Evolutionary conservation across 2,329 filamentous ascomycete genomes (phyloP).

Genomic region (Ascochyta pisi): DNA sequence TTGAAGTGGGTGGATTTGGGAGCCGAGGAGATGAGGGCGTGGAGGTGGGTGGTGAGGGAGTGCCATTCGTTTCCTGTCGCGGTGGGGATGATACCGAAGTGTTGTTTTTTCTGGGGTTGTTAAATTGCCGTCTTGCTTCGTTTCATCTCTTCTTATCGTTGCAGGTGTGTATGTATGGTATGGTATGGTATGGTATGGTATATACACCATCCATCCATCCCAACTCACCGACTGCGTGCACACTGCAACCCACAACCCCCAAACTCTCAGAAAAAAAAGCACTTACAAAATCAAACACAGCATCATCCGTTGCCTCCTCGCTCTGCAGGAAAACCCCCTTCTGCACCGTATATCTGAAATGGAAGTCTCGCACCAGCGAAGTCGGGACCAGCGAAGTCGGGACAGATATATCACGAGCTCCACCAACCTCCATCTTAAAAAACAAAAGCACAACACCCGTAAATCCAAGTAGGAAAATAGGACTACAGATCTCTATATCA

Average conservation of each 20-base stretch:
- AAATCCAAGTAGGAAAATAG: constrained; percentile 15
- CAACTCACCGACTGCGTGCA: not conserved
- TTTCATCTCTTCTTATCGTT: no score
- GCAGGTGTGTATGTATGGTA: no score
- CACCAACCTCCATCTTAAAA: no score
- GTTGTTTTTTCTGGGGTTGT: constrained; percentile 58
- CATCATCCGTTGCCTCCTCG: constrained; percentile 61
- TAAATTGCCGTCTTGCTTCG: no score
- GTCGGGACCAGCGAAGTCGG: constrained; percentile 1
- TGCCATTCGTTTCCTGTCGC: constrained; percentile 58
- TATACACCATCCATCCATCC: no score
- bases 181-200: no score
- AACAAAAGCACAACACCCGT: no score
- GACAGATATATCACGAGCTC: not conserved
- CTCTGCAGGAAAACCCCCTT: constrained; percentile 70
- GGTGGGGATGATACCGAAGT: constrained; percentile 61
- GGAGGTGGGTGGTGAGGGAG: constrained; percentile 55
- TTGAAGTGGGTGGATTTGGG: constrained; percentile 63
- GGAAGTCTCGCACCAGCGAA: constrained; percentile 26
- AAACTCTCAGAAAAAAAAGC: no score
- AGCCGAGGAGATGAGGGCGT: not conserved
- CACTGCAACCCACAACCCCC: no score
- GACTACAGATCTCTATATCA: constrained; percentile 1
- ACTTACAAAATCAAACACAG: constrained; percentile 68
- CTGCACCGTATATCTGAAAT: constrained; percentile 66